Evolutionary conservation across 306 rosid species (phyloP), one percentile per base, ranked within the genome.

Genomic region (Sicyos baderoa): DNA sequence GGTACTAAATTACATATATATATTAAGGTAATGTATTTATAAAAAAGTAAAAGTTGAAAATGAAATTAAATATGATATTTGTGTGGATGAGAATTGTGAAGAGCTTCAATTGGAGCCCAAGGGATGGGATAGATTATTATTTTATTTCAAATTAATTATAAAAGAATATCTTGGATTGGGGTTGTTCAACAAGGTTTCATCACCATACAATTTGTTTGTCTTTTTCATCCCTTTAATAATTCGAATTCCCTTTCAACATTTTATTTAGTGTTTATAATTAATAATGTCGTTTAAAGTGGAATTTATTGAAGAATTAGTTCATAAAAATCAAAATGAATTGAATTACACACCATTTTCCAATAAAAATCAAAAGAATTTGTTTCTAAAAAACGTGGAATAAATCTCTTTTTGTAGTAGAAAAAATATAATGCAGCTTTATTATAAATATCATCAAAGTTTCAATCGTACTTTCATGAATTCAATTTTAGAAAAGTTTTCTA

Each of bases 131-230:
- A 16, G 2, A 59, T 15, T 6, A 25, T 57, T 23, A 27, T 14
- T 14, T 14, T 27, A 27, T 40, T 22, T 1, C 19, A 10, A 63
- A 42, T 37, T 32, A 63, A 42, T 37, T 32, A 32, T 2, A 32
- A 32, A 63, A 40, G 37, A 64, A 64, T 64, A 64, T 64, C 70
- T 64, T 64, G 54, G 54, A 64, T 64, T 40, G 70, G 54, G 27
- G 70, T 42, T 18, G 53, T 64, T 64, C 35, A 64, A 44, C 54
- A 44, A 40, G 54, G 70, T 19, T 64, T 44, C 35, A 10, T 64
- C 45, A 21, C 53, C 70, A 42, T 64, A 19, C 51, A 64, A 64
- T 44, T 42, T 64, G 70, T 17, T 64, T 12, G 70, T 64, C 70
- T 44, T 18, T 63, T 63, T 63, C 70, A 18, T 42, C 10, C 17